phyloP scores from a whole-genome alignment of 192 early-diverging fungal genomes.

The Haplosporangium gracile region DNA sequence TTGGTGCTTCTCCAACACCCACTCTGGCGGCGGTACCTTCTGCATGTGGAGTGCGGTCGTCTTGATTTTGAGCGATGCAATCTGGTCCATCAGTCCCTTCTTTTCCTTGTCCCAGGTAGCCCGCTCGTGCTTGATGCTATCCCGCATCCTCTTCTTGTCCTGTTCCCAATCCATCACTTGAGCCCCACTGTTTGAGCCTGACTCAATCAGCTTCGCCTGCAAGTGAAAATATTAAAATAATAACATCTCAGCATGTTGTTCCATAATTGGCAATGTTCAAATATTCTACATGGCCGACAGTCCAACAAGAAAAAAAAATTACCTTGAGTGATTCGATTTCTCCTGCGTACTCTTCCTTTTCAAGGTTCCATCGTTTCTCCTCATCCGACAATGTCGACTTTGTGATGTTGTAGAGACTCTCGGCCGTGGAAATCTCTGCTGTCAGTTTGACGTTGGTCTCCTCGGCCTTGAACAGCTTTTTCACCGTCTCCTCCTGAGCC shows the following conservation, averaged over 20 bases:
- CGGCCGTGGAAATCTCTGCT: constrained; percentile 6
- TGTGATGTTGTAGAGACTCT: neutral
- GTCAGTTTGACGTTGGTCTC: constrained; percentile 16
- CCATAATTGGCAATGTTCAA: neutral
- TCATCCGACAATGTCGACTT: constrained; percentile 6
- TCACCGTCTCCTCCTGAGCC: constrained; percentile 24
- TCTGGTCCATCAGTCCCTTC: constrained; percentile 42
- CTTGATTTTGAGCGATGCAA: constrained; percentile 50
- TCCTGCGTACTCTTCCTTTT: constrained; percentile 12
- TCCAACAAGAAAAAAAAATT: neutral
- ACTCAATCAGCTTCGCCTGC: constrained; percentile 12
- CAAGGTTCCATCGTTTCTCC: constrained; percentile 14
- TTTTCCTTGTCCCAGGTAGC: constrained; percentile 38
- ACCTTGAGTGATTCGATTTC: constrained; percentile 39
- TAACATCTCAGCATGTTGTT: too few species aligned
- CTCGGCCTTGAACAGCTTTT: constrained; percentile 29
- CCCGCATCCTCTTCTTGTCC: constrained; percentile 19
- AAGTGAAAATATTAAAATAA: neutral
- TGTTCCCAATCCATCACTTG: constrained; percentile 33
- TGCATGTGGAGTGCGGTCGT: constrained; percentile 24
- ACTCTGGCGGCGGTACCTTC: constrained; percentile 38
- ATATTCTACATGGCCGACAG: neutral
- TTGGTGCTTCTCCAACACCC: constrained; percentile 43
- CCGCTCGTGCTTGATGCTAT: constrained; percentile 31
- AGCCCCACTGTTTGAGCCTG: constrained; percentile 14